Percentiles rank a stretch among this genome's conserved stretches.
Conservation (phyloP, 257 asterid species). For the Lavandula angustifolia region DNA sequence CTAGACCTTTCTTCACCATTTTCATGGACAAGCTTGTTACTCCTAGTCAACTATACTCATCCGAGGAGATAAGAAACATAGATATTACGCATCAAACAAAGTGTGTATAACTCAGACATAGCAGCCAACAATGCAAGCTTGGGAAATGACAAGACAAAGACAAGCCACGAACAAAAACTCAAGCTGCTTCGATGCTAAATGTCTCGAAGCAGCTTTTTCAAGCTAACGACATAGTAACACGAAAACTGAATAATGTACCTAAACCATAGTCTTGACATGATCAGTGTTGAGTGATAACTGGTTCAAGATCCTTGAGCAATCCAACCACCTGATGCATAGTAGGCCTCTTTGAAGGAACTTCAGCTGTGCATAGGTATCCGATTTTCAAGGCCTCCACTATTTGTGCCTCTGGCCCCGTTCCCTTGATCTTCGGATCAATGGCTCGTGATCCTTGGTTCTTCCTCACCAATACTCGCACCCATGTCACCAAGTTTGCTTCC, state of each 20-base stretch:
- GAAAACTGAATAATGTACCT: background rate
- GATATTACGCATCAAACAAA: slow-evolving; percentile 8
- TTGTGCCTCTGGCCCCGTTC: slow-evolving; percentile 50
- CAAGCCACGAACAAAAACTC: slow-evolving; percentile 29
- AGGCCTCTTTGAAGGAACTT: slow-evolving; percentile 63
- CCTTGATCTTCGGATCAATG: slow-evolving; percentile 62
- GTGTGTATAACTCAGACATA: slow-evolving; percentile 6
- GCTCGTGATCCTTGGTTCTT: slow-evolving; percentile 47
- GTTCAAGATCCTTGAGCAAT: slow-evolving; percentile 75
- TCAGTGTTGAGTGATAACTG: slow-evolving; percentile 33
- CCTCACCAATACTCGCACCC: slow-evolving; percentile 69
- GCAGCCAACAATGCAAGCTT: slow-evolving; percentile 21
- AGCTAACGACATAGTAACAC: slow-evolving; percentile 10
- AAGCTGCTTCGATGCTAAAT: too few relatives aligned
- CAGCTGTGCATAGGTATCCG: slow-evolving; percentile 81
- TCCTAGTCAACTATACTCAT: background rate
- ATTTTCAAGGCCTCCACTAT: slow-evolving; percentile 73
- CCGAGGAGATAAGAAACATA: background rate
- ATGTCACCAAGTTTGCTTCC: slow-evolving; percentile 52
- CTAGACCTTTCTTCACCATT: background rate
- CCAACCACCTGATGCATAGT: slow-evolving; percentile 86
- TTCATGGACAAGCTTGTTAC: background rate
- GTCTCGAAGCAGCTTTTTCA: too few relatives aligned
- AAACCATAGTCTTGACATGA: background rate
- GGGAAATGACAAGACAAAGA: slow-evolving; percentile 6